Base-by-base conservation (phyloP, 768 basidiomycete species). In the Suillus weaverae region DNA sequence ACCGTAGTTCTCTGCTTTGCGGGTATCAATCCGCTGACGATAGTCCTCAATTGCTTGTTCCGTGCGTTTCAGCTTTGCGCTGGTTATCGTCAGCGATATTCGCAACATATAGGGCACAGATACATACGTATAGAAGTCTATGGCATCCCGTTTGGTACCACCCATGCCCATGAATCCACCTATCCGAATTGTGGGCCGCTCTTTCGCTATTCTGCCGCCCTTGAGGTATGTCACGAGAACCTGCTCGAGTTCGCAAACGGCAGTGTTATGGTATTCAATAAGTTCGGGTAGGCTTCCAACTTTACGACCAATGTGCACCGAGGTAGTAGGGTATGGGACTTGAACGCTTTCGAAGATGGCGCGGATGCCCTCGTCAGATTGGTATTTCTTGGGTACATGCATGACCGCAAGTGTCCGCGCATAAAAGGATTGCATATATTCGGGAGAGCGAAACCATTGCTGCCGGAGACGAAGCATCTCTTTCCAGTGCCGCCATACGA, bases 171-270 rank as follows among this genome's bases (percentile, higher is more conserved):
- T 78, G 64, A 84, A 88, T 2, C 89, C 92, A 20, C 96, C 95
- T 16, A 92, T 78, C 18, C 85, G 84, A 67, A 95, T 87, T 3
- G 82, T 91, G 1, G 97, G 97, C 39, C 97, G 81, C 65, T 90
- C 92, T 70, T 86, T 87, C 56, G 85, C 93, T 43, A 95, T 82
- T 70, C 81, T 86, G 2, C 92, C 94, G 9, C 85, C 89, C 70
- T 94, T 95, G 65, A 98, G 84, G 75, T 97, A 98, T 62, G 86
- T 87, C 63, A 98, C 97, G 38, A 99, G 84, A 59, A 95, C 84
- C 43, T 86, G 82, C 75, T 99, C 97, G 64, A 99, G 86, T 70
- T 97, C 89, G 56, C 91, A 84, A n/a, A 99, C 97, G n/a, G 94
- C 90, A 62, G 88, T 80, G 75, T 99, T 99, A 76, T 96, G 94